Conservation (phyloP, 2,329 filamentous ascomycete genomes). For the Aspergillus versicolor region DNA sequence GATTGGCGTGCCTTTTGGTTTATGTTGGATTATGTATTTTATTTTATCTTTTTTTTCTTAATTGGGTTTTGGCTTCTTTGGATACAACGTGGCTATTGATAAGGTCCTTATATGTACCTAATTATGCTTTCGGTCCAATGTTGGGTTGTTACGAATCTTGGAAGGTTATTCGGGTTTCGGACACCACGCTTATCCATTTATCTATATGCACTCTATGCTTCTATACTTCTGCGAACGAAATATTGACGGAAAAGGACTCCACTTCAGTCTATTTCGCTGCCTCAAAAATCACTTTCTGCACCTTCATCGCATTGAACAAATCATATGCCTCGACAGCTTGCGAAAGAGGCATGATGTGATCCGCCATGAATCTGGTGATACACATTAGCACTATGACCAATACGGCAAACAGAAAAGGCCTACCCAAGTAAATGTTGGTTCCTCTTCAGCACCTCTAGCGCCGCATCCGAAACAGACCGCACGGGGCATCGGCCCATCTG, state of each 20-base stretch:
- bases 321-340: constrained; percentile 68
- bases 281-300: constrained; percentile 71
- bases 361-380: constrained; percentile 67
- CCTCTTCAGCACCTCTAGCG: constrained; percentile 63
- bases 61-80: neutral
- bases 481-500: constrained; percentile 79
- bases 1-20: neutral
- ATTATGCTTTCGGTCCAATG: too few relatives aligned
- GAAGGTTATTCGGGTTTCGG: too few relatives aligned
- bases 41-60: too few relatives aligned
- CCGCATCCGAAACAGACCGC: constrained; percentile 65
- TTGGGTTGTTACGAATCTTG: too few relatives aligned
- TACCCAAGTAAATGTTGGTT: constrained; percentile 68
- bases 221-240: neutral
- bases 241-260: neutral
- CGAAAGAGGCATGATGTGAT: constrained; percentile 69
- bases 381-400: neutral
- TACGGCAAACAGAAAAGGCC: constrained; percentile 25
- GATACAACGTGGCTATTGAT: too few relatives aligned
- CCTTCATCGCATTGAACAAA: constrained; percentile 70
- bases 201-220: neutral
- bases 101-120: too few relatives aligned
- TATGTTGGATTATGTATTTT: too few relatives aligned
- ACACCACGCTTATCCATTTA: too few relatives aligned
- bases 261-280: constrained; percentile 34